Evolutionary conservation across 1,284 basidiomycete genomes (phyloP), one percentile per base, ranked within the genome.

Genomic region (Leccinum griseonigrum): DNA sequence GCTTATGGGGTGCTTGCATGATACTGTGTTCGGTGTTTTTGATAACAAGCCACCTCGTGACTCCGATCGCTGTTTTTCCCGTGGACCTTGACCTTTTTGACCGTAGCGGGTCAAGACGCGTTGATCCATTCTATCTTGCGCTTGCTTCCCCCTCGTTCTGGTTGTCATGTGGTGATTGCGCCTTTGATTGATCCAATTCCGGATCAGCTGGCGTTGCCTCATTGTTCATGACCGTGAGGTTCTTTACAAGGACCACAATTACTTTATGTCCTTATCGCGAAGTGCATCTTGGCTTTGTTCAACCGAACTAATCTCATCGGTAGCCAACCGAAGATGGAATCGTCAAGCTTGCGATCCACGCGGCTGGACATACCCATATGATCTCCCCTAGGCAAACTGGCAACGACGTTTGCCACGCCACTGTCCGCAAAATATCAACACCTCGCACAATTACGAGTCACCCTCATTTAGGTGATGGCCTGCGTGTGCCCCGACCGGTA

Each of bases 261-360:
- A 16, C 1, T n/a, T 28, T 8, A 14, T 51, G 1, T 48, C 14
- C 9, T 52, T 43, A 28, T 54, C 5, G 7, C 13, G 46, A 34
- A 31, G 28, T 14, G 7, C 26, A 22, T 36, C 4, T 10, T 3
- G 13, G 9, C 14, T 18, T 31, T 32, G 13, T 16, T 28, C 48
- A 16, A 28, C 34, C 48, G 64, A 53, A 64, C 40, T 40, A 38
- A 57, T 57, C 34, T n/a, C 8, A 46, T 14, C 7, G 26, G 2
- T 48, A 91, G 91, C 93, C 93, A 3, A 92, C 85, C 64, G 73
- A 80, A 40, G 77, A 86, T 54, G 84, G 88, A 60, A 71, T 91
- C 48, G 71, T 96, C 43, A 97, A 96, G 72, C 75, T 91, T 68
- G 91, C 85, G 3, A 82, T 89, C 51, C 91, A 95, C 70, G 74